Percentiles rank a stretch among this genome's conserved stretches.
These are phyloP conservation scores for Mayamaea pseudoterrestris DNA, from an alignment of 108 stramenopile genomes.

Conservation along the genomic window DNA sequence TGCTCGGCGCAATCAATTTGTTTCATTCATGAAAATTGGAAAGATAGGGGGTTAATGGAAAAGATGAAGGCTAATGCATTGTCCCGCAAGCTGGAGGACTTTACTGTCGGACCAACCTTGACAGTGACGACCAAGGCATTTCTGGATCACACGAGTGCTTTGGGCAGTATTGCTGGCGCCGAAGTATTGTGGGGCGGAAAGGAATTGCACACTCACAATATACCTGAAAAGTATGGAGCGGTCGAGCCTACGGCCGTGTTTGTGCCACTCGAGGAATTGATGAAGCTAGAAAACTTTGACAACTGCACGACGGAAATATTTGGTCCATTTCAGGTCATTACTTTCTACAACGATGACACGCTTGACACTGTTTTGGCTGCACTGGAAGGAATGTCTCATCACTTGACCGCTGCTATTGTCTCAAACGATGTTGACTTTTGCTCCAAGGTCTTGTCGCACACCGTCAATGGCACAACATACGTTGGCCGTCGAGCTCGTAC, in stretches of 20 bases:
- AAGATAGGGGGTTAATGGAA: conserved; percentile 64
- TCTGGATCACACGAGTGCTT: conserved; percentile 60
- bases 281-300: conserved; percentile 73
- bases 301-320: conserved; percentile 85
- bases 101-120: conserved; percentile 90
- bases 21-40: conserved; percentile 93
- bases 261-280: conserved; percentile 88
- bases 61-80: conserved; percentile 67
- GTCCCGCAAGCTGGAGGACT: conserved; percentile 67
- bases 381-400: conserved; percentile 89
- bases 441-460: conserved; percentile 72
- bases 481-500: conserved; percentile 91
- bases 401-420: conserved; percentile 96
- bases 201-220: conserved; percentile 70
- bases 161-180: conserved; percentile 78
- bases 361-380: conserved; percentile 69
- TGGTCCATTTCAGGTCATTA: conserved; percentile 95
- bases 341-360: conserved; percentile 75
- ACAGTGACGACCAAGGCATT: conserved; percentile 81
- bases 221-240: conserved; percentile 89
- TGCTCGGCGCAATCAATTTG: conserved; percentile 95
- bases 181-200: conserved; percentile 88
- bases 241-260: conserved; percentile 94
- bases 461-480: conserved; percentile 98
- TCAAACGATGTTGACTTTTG: conserved; percentile 86